These are phyloP conservation scores for Aspergillus egyptiacus DNA, from an alignment of 495 filamentous ascomycete genomes.

Conservation along the genomic window DNA sequence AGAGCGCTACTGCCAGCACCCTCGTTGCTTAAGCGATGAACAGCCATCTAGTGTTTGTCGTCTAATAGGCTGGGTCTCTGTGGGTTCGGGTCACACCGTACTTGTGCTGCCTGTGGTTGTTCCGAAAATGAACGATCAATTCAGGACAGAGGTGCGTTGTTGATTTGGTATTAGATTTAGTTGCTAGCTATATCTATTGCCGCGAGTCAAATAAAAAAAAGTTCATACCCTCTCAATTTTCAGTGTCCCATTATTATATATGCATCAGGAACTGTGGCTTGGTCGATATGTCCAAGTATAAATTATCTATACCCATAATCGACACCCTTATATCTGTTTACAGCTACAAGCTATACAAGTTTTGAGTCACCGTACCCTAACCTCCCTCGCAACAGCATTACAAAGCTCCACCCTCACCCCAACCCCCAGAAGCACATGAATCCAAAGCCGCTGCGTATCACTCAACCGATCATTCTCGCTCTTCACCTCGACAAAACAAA, in stretches of 20 bases:
- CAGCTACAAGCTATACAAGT: neutral
- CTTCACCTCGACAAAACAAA: conserved; percentile 89
- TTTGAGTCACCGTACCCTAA: conserved; percentile 21
- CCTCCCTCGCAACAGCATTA: conserved; percentile 76
- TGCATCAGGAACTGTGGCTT: too few species aligned
- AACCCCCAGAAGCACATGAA: conserved; percentile 80
- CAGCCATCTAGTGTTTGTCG: conserved; percentile 4
- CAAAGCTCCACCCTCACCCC: conserved; percentile 85
- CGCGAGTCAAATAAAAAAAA: conserved; percentile 5
- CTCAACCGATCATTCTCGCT: conserved; percentile 92
- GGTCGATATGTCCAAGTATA: too few species aligned
- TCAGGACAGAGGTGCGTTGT: neutral
- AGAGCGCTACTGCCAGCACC: conserved; percentile 56
- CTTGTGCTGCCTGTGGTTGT: neutral
- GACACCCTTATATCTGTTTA: too few species aligned
- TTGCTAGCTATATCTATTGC: neutral
- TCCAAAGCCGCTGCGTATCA: conserved; percentile 95
- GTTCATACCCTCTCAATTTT: neutral
- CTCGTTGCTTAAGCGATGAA: conserved; percentile 44
- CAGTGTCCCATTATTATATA: too few species aligned
- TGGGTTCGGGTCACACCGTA: neutral
- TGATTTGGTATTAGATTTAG: neutral
- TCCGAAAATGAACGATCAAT: neutral
- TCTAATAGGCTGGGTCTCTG: conserved; percentile 1
- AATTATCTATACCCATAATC: too few species aligned